phyloP scores from a whole-genome alignment of 23 red algal genomes.

The Chondrus crispus region DNA sequence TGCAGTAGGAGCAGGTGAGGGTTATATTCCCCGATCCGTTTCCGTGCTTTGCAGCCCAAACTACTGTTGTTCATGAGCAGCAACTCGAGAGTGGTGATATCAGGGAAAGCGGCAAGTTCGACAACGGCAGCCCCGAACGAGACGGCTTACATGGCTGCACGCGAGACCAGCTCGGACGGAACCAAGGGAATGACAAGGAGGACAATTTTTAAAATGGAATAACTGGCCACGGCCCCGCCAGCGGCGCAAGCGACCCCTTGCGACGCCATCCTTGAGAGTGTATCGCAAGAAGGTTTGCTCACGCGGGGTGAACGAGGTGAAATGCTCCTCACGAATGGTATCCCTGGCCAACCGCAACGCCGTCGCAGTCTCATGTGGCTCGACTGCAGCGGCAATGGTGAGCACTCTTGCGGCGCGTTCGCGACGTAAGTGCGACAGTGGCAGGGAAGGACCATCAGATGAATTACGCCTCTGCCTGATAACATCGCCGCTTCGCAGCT shows the following conservation, averaged over 20 bases:
- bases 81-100: conserved; percentile 37
- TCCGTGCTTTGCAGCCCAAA: background rate
- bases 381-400: conserved; percentile 24
- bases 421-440: background rate
- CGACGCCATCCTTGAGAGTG: conserved; percentile 14
- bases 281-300: conserved; percentile 14
- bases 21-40: conserved; percentile 24
- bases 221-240: conserved; percentile 29
- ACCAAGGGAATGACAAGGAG: conserved; percentile 13
- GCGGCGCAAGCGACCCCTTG: conserved; percentile 40
- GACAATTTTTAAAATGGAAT: conserved; percentile 23
- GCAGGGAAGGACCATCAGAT: background rate
- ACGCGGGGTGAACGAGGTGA: background rate
- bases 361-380: conserved; percentile 24
- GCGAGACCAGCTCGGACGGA: background rate
- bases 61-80: conserved; percentile 14
- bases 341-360: conserved; percentile 7
- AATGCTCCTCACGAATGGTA: background rate
- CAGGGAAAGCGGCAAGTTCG: conserved; percentile 36
- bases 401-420: conserved; percentile 25
- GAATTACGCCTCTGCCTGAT: too few relatives aligned
- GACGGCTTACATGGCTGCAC: background rate
- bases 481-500: too few relatives aligned
- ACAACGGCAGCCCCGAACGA: conserved; percentile 19
- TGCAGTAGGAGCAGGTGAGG: conserved; percentile 23